Evolutionary conservation across 495 filamentous ascomycete species (phyloP).

Genomic region (Hamigera avellanea): DNA sequence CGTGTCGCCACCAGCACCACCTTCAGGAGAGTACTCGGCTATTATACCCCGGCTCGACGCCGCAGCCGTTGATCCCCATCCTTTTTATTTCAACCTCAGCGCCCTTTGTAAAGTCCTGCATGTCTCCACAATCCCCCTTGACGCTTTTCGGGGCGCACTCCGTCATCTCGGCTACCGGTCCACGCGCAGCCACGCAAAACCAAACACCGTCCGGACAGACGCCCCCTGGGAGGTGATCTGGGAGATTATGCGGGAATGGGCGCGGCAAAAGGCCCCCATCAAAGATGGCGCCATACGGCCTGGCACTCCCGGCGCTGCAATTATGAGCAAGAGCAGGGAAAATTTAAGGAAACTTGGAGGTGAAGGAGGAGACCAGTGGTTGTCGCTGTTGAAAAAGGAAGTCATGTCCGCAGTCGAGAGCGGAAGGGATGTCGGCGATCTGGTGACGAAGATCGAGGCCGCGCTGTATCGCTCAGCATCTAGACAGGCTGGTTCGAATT

Average conservation of each 20-base stretch:
- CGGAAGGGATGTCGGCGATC: slow-evolving; percentile 22
- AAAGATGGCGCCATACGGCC: slow-evolving; percentile 57
- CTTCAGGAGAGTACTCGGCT: slow-evolving; percentile 7
- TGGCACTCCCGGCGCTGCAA: slow-evolving; percentile 54
- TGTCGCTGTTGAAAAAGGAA: slow-evolving; percentile 24
- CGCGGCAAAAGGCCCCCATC: slow-evolving; percentile 59
- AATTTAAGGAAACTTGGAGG: slow-evolving; percentile 8
- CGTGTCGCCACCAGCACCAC: neutral
- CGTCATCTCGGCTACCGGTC: slow-evolving; percentile 66
- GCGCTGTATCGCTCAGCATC: slow-evolving; percentile 30
- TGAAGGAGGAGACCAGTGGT: slow-evolving; percentile 9
- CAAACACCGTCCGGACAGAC: slow-evolving; percentile 82
- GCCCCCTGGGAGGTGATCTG: slow-evolving; percentile 82
- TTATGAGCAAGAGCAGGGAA: slow-evolving; percentile 39
- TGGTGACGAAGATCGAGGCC: slow-evolving; percentile 35
- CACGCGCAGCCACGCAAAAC: slow-evolving; percentile 74
- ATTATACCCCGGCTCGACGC: slow-evolving; percentile 37
- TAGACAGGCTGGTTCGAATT: slow-evolving; percentile 3
- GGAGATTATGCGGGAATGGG: slow-evolving; percentile 92
- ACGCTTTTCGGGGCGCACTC: slow-evolving; percentile 68
- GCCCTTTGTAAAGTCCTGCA: slow-evolving; percentile 61
- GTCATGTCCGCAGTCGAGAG: slow-evolving; percentile 21
- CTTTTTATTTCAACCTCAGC: slow-evolving; percentile 79
- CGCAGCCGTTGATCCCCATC: slow-evolving; percentile 51
- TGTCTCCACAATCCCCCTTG: slow-evolving; percentile 59